Percentiles rank a stretch among this genome's conserved stretches.
Conservation (phyloP, 2,329 filamentous ascomycete species). For the Fusarium albidum region DNA sequence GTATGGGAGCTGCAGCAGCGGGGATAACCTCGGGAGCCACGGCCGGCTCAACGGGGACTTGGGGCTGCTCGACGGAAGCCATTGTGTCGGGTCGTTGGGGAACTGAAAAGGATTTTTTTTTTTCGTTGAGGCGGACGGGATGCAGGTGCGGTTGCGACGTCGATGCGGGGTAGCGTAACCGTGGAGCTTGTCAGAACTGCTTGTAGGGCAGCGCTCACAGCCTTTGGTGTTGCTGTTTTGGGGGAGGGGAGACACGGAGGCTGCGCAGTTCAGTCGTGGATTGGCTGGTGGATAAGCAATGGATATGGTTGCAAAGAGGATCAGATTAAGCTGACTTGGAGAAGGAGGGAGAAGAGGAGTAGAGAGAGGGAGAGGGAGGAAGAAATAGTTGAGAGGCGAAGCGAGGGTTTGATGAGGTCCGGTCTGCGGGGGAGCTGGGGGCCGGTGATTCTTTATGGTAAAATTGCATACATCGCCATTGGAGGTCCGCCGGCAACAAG, state of each 20-base stretch:
- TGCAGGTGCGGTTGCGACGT: slow-evolving; percentile 34
- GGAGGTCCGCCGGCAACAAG: slow-evolving; percentile 31
- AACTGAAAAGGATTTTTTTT: slow-evolving; percentile 18
- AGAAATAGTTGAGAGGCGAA: slow-evolving; percentile 30
- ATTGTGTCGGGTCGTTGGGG: slow-evolving; percentile 35
- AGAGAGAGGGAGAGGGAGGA: slow-evolving; percentile 12
- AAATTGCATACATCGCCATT: slow-evolving; percentile 36
- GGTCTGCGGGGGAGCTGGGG: slow-evolving; percentile 36
- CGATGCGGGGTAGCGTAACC: slow-evolving; percentile 40
- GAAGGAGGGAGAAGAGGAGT: slow-evolving; percentile 7
- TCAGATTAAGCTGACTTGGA: too few species aligned
- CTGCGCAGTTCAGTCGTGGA: slow-evolving; percentile 20
- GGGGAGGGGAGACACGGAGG: slow-evolving; percentile 13
- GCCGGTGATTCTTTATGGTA: slow-evolving; percentile 40
- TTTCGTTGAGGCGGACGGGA: slow-evolving; percentile 28
- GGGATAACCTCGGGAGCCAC: slow-evolving; percentile 24
- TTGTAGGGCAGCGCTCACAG: slow-evolving; percentile 37
- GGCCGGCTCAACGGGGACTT: slow-evolving; percentile 28
- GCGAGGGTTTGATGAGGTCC: slow-evolving; percentile 31
- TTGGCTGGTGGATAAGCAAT: background rate
- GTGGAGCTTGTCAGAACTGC: slow-evolving; percentile 40
- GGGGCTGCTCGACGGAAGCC: slow-evolving; percentile 37
- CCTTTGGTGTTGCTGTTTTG: slow-evolving; percentile 39
- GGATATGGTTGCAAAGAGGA: slow-evolving; percentile 8
- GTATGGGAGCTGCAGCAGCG: slow-evolving; percentile 16